These are phyloP conservation scores for Linnemannia schmuckeri DNA, from an alignment of 192 early-diverging fungal species.

Conservation along the genomic window DNA sequence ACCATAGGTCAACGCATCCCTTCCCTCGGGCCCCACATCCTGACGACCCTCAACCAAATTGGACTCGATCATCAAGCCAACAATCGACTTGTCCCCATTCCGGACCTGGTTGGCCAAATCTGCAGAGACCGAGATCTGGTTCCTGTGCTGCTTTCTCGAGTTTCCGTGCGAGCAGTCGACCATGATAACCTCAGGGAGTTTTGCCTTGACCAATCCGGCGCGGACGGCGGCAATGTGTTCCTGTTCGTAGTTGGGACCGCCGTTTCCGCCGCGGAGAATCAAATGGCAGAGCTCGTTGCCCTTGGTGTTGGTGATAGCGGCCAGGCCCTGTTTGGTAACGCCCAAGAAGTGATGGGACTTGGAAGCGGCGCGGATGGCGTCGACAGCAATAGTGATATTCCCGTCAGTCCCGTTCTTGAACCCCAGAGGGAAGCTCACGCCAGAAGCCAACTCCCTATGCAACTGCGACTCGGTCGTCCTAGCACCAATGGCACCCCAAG, in stretches of 20 bases:
- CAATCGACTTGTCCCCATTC: constrained; percentile 70
- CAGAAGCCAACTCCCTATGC: constrained; percentile 94
- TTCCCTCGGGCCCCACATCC: constrained; percentile 80
- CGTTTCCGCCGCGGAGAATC: constrained; percentile 90
- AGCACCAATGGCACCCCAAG: constrained; percentile 98
- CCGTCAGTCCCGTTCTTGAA: constrained; percentile 99
- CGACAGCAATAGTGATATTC: constrained; percentile 79
- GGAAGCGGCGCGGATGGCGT: constrained; percentile 79
- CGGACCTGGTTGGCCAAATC: constrained; percentile 82
- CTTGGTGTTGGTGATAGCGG: constrained; percentile 88
- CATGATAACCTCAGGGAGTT: constrained; percentile 83
- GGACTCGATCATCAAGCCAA: constrained; percentile 96
- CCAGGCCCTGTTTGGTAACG: constrained; percentile 94
- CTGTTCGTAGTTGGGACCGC: constrained; percentile 89
- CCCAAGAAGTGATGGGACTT: constrained; percentile 93
- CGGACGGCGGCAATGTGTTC: constrained; percentile 70
- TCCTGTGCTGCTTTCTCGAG: constrained; percentile 87
- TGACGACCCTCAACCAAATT: constrained; percentile 92
- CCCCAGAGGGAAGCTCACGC: constrained; percentile 95
- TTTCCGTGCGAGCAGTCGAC: constrained; percentile 97
- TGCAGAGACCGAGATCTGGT: constrained; percentile 83
- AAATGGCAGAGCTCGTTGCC: constrained; percentile 91
- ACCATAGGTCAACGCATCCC: constrained; percentile 83
- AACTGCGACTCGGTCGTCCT: constrained; percentile 96
- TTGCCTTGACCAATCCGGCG: constrained; percentile 72